These are phyloP conservation scores for Colletotrichum kahawae DNA, from an alignment of 2,329 filamentous ascomycete species.

Conservation along the genomic window DNA sequence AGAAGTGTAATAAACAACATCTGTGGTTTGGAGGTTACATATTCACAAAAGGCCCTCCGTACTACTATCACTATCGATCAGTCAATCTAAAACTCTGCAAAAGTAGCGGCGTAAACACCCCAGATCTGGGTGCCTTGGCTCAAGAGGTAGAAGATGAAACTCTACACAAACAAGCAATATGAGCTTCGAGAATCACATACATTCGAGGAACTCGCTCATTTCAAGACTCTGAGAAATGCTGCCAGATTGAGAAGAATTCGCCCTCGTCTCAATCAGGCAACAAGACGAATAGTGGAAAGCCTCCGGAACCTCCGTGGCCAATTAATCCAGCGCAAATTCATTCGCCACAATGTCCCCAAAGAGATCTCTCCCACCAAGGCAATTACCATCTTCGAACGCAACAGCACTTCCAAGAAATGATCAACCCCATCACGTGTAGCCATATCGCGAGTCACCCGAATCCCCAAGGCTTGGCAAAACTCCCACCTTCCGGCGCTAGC, in stretches of 20 bases:
- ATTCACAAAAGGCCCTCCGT: not conserved
- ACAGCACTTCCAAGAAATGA: not conserved
- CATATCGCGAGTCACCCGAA: not conserved
- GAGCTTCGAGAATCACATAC: not conserved
- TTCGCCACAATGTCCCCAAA: not conserved
- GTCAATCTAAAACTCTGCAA: not conserved
- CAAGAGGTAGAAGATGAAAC: rapidly evolving
- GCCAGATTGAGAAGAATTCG: rapidly evolving
- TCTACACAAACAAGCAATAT: not conserved
- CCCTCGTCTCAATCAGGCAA: not conserved
- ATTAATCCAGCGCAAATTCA: not conserved
- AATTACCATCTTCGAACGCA: not conserved
- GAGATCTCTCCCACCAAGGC: not conserved
- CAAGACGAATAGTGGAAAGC: rapidly evolving
- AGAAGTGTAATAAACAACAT: not conserved
- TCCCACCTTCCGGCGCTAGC: not conserved
- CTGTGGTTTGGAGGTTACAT: not conserved
- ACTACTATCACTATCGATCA: not conserved
- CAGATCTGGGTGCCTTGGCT: not conserved
- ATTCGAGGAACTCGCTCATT: not conserved
- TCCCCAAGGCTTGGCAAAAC: not conserved
- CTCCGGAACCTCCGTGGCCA: not conserved
- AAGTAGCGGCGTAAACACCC: not conserved
- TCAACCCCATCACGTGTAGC: not conserved
- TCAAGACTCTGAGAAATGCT: not conserved